Conservation (phyloP, 768 basidiomycete genomes). For the Suillus subaureus region DNA sequence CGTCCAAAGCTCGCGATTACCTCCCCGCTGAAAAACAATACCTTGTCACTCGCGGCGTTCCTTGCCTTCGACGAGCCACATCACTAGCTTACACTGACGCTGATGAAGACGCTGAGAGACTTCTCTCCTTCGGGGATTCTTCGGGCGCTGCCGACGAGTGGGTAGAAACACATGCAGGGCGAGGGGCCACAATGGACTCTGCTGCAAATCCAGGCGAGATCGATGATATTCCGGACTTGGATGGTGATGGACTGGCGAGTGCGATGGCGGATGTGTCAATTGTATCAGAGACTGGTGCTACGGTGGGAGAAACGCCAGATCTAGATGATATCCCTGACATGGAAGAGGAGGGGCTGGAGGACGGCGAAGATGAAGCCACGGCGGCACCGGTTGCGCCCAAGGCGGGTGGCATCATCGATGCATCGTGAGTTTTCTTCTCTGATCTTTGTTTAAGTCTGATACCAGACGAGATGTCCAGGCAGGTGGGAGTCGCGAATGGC, state of each 20-base stretch:
- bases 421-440: slow-evolving; percentile 44
- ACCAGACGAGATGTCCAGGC: slow-evolving; percentile 38
- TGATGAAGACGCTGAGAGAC: slow-evolving; percentile 94
- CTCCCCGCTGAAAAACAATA: slow-evolving; percentile 97
- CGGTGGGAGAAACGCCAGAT: slow-evolving; percentile 72
- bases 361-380: slow-evolving; percentile 86
- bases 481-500: slow-evolving; percentile 67
- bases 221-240: slow-evolving; percentile 87
- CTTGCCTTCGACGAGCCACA: slow-evolving; percentile 91
- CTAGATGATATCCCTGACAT: slow-evolving; percentile 99
- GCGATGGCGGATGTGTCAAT: slow-evolving; percentile 51
- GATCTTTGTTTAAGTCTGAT: background rate
- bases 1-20: slow-evolving; percentile 84
- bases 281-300: slow-evolving; percentile 34
- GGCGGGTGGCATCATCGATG: slow-evolving; percentile 41
- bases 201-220: slow-evolving; percentile 65
- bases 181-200: slow-evolving; percentile 54
- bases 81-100: slow-evolving; percentile 93
- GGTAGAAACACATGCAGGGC: slow-evolving; percentile 96
- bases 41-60: slow-evolving; percentile 93
- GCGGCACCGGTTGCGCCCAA: slow-evolving; percentile 68
- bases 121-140: slow-evolving; percentile 79
- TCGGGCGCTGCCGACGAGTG: slow-evolving; percentile 80
- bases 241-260: slow-evolving; percentile 50
- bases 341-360: slow-evolving; percentile 92